Conservation (phyloP, 179 eudicot genomes). For the Silene vulgaris region DNA sequence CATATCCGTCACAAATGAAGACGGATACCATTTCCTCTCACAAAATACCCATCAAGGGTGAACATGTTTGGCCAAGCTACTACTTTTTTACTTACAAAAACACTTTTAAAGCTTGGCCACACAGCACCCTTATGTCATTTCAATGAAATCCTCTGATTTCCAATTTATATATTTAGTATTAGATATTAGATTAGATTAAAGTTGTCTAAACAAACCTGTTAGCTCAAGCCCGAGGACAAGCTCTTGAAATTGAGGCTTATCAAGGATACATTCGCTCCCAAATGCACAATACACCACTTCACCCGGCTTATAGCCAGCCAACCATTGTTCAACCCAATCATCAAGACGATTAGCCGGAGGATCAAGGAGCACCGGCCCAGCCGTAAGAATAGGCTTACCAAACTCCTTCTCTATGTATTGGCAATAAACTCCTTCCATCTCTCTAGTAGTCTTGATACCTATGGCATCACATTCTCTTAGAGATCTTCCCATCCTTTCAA, state of each 20-base stretch:
- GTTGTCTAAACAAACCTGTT: not conserved
- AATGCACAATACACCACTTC: slow-evolving; percentile 21
- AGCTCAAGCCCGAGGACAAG: not conserved
- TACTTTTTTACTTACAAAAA: no score
- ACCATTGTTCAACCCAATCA: not conserved
- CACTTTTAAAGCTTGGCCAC: no score
- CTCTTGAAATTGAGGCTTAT: not conserved
- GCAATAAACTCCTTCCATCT: slow-evolving; percentile 24
- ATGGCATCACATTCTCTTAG: slow-evolving; percentile 21
- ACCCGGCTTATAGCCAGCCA: not conserved
- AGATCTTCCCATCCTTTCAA: slow-evolving; percentile 4
- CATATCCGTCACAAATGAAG: no score
- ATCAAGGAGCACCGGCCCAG: slow-evolving; percentile 5
- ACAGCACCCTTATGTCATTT: no score
- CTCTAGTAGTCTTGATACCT: slow-evolving; percentile 18
- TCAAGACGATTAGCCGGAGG: not conserved
- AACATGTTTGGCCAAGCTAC: no score
- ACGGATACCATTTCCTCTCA: no score
- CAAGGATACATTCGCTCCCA: not conserved
- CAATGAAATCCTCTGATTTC: no score
- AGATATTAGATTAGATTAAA: no score
- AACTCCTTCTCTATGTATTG: slow-evolving; percentile 1
- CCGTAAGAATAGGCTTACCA: not conserved
- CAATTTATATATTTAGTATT: no score
- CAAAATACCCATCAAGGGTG: no score